Base-by-base conservation (phyloP, 352 stramenopile species). In the Pythium graminicola region DNA sequence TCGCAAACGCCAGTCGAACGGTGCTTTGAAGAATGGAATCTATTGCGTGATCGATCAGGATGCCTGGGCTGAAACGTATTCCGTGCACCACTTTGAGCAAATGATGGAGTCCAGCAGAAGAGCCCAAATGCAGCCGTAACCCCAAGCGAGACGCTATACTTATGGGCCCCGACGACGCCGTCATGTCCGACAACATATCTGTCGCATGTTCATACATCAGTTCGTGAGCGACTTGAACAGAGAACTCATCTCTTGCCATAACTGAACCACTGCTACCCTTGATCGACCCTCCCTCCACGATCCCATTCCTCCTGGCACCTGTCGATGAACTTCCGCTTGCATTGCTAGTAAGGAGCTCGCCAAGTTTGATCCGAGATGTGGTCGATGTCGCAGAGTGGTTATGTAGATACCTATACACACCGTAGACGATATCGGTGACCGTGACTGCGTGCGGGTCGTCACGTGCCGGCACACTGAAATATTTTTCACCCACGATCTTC, bases 381-480 rank as follows among this genome's bases (percentile, higher is more conserved):
- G 24, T 3, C 2, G 43, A 29, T n/a, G 9, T 16, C 0, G 7
- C 10, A 17, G 31, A 5, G 7, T 33, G 11, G n/a, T 28, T n/a
- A 0, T 33, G 45, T 20, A 60, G 24, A 9, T 49, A 55, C 0
- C 35, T n/a, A 5, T 81, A 59, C 9, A 72, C 60, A 3, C 77
- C 78, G 24, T 82, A 72, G 17, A 82, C 65, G 0, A 68, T 48
- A 23, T 81, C 65, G 1, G 71, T 51, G 17, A 65, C 62, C 0
- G 72, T 42, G 0, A 64, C 38, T 5, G 66, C 33, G 10, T 35
- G 38, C 0, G 32, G 32, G 4, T 79, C 73, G 4, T 64, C 58
- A 1, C 64, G 62, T 2, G 79, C 51, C 14, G 73, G 62, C 3
- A 81, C 76, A 24, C 76, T 87, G 36, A 87, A 87, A 47, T 87